phyloP scores from a whole-genome alignment of 495 filamentous ascomycete species.

The Penicillium roqueforti region DNA sequence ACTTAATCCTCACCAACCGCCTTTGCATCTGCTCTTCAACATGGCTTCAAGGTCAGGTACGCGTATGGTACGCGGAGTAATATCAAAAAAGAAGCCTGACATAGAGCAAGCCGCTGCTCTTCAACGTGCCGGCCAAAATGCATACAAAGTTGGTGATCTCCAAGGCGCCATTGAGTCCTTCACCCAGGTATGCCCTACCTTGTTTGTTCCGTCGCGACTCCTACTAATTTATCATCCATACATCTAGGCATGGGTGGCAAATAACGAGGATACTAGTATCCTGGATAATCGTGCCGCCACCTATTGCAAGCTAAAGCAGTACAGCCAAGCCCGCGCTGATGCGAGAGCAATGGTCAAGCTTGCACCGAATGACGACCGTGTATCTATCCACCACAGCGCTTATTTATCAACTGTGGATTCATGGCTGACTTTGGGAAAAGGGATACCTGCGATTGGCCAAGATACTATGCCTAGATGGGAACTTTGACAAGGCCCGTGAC shows the following conservation, averaged over 20 bases:
- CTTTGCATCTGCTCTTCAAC: background rate
- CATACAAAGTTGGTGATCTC: slow-evolving; percentile 40
- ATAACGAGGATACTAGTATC: slow-evolving; percentile 38
- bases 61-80: background rate
- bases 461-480: slow-evolving; percentile 53
- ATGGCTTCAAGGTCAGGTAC: background rate
- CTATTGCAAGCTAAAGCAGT: slow-evolving; percentile 53
- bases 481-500: slow-evolving; percentile 49
- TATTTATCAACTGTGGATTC: no score
- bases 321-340: slow-evolving; percentile 54
- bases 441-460: slow-evolving; percentile 66
- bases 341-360: slow-evolving; percentile 55
- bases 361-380: slow-evolving; percentile 45
- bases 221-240: background rate
- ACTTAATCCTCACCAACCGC: background rate
- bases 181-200: slow-evolving; percentile 31
- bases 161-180: slow-evolving; percentile 41
- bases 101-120: slow-evolving; percentile 11
- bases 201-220: background rate
- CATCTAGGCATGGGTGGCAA: slow-evolving; percentile 34
- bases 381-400: slow-evolving; percentile 20
- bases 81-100: background rate
- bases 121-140: slow-evolving; percentile 37
- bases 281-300: slow-evolving; percentile 60
- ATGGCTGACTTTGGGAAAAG: slow-evolving; percentile 20